phyloP scores from a whole-genome alignment of 768 basidiomycete genomes.

The Phanerodontia chrysosporium region DNA sequence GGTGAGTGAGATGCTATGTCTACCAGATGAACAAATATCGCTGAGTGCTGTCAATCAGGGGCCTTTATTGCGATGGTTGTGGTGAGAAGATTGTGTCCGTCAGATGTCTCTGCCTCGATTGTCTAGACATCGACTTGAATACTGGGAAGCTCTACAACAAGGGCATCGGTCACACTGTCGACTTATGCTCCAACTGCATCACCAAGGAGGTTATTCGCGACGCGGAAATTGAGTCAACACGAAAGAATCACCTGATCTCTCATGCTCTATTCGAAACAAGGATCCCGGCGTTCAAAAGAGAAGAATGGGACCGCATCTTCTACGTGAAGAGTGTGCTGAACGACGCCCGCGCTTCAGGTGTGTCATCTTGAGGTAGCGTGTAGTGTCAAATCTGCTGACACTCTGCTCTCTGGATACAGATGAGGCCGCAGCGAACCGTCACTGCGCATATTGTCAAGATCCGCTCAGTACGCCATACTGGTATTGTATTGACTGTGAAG shows the following conservation, averaged over 20 bases:
- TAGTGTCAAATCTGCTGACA: not conserved
- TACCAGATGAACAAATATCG: no score
- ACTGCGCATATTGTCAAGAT: not conserved
- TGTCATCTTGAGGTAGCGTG: no score
- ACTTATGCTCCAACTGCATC: not conserved
- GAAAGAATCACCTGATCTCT: not conserved
- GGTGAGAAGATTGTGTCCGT: not conserved
- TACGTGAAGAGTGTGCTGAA: not conserved
- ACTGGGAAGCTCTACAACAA: not conserved
- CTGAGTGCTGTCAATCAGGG: no score
- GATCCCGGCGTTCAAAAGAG: not conserved
- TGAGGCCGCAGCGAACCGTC: not conserved
- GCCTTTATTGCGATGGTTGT: not conserved
- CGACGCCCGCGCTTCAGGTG: not conserved
- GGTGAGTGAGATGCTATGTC: no score
- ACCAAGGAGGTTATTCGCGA: no score
- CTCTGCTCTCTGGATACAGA: not conserved
- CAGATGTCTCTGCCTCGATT: not conserved
- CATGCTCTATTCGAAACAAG: not conserved
- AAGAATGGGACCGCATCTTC: not conserved
- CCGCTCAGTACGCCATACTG: not conserved
- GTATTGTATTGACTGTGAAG: not conserved
- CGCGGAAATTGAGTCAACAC: no score
- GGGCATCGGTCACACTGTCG: not conserved
- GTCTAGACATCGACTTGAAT: not conserved